Evolutionary conservation across 768 basidiomycete genomes (phyloP), one percentile per base, ranked within the genome.

Genomic region (Lyophyllum atratum): DNA sequence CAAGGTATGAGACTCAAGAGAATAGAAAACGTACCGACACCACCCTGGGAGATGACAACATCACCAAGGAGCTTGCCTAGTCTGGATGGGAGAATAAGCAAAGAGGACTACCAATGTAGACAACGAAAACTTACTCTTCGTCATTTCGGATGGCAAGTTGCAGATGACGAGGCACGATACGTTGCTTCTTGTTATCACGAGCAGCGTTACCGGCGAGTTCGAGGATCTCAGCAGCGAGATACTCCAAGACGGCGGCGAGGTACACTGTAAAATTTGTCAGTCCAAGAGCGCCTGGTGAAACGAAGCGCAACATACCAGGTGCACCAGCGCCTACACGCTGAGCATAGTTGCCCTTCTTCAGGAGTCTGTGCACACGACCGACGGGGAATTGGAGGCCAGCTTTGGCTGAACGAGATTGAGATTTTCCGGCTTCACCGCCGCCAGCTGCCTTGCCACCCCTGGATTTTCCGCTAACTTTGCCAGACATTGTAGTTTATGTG

Each of bases 31-130:
- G 2, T 68, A 76, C 74, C 85, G 53, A 92, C 90, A 81, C 92
- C 93, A 74, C 93, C 93, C 72, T 94, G 92, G 22, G 90, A 92
- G 78, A 95, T 94, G 70, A 91, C 87, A 63, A 94, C 93, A 54
- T 85, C 80, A 19, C 91, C 92, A 55, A 95, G 84, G 61, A 94
- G 87, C 64, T 85, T 89, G 77, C 89, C 88, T 64, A 92, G 73
- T 72, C 85, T 86, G 48, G 25, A 46, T 21, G 22, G 48, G 49
- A 42, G 55, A 49, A 52, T 39, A 53, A 55, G 25, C 49, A 40
- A 42, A 21, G 21, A 17, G 10, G 37, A 45, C 15, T 10, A 33
- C 17, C 29, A 14, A 26, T 49, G 25, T n/a, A n/a, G 12, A 37
- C 8, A 15, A 3, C 53, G 33, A 56, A 53, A 76, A 58, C 68